Evolutionary conservation across 2,329 filamentous ascomycete species (phyloP), one percentile per base, ranked within the genome.

Genomic region (Claviceps sp.): DNA sequence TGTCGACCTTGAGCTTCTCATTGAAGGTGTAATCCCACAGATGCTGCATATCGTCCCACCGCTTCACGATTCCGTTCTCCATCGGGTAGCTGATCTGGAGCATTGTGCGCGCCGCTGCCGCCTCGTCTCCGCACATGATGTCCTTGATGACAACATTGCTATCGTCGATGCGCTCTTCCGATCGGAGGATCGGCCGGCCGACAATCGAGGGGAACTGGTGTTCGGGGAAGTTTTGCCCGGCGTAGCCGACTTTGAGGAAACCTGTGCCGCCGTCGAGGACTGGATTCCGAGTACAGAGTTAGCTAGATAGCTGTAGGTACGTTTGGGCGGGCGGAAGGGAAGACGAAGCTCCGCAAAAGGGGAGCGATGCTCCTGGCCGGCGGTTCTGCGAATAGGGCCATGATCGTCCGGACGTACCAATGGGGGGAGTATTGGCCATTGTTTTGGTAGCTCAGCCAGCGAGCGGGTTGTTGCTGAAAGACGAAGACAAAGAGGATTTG

Each of bases 31-130:
- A 97, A 73, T 98, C 91, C 93, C 93, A 98, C 52, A 98, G 83
- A 66, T 97, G 91, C 75, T 95, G 88, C 93, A 98, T 98, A 70
- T 98, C 93, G 61, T 98, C 93, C 93, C 93, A 98, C 66, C 89
- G 90, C 80, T 96, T 97, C 60, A 98, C 89, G 63, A 98, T 97
- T 63, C 93, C 93, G 68, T 98, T 98, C 71, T 98, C 93, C 93
- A 98, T 98, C 61, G 93, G 93, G 68, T 98, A 98, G 70, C 86
- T 95, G 66, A 98, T 94, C 71, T 98, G 93, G 55, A 98, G 82
- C 89, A 96, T 95, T 56, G 87, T 95, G 64, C 93, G 83, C 59
- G 93, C 91, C 50, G 89, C 89, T 16, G 93, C 90, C 48, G 93
- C 93, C 73, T 98, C 91, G 73, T 98, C 93, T 67, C 93, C 93